Percentiles rank a stretch among this genome's conserved stretches.
phyloP scores from a whole-genome alignment of 331 rosid genomes.

The Prunus yedoensis region DNA sequence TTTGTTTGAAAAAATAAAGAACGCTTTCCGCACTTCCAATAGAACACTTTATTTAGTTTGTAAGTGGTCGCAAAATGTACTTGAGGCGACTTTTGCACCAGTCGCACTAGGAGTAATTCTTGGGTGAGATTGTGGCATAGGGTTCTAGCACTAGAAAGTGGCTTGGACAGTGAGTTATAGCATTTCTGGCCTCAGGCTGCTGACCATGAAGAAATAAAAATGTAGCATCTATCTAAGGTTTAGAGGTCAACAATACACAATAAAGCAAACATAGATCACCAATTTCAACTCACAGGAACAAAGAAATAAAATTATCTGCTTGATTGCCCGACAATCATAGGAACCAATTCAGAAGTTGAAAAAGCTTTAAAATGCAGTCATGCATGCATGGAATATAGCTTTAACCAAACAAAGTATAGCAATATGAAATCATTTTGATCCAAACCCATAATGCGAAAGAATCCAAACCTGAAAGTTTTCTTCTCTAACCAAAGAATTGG shows the following conservation, averaged over 20 bases:
- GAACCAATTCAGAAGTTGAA: not conserved
- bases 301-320: not conserved
- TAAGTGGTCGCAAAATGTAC: not conserved
- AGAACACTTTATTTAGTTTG: not conserved
- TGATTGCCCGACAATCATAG: not conserved
- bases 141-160: too few species aligned
- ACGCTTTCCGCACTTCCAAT: not conserved
- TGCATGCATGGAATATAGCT: not conserved
- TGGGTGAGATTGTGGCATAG: too few species aligned
- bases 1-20: not conserved
- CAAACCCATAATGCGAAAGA: not conserved
- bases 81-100: too few species aligned
- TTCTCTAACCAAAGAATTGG: not conserved
- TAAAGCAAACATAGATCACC: slow-evolving; percentile 3
- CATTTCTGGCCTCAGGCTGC: not conserved
- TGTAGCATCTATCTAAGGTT: not conserved
- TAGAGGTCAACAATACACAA: not conserved
- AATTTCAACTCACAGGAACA: not conserved
- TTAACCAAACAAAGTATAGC: not conserved
- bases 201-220: not conserved
- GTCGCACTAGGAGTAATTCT: too few species aligned
- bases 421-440: too few species aligned
- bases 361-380: not conserved
- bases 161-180: too few species aligned
- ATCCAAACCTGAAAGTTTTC: slow-evolving; percentile 23